A percentile compares a stretch with the other conserved stretches of the same genome.
phyloP scores from a whole-genome alignment of 257 asterid species.

The Anisodus acutangulus region DNA sequence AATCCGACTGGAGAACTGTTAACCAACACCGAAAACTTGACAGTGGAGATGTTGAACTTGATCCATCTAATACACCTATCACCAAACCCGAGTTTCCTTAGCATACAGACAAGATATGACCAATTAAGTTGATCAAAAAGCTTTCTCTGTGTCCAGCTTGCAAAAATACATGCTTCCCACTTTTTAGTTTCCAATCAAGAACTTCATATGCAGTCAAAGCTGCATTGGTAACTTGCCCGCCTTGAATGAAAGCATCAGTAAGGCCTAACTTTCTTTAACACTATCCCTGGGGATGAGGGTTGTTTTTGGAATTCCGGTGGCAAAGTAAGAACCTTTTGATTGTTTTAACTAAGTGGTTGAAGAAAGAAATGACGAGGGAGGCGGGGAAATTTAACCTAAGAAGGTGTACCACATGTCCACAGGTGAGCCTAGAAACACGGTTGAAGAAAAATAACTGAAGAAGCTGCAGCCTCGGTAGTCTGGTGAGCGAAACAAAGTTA shows the following conservation, averaged over 20 bases:
- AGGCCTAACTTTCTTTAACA: conserved; percentile 8
- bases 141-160: background rate
- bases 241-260: background rate
- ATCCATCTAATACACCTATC: background rate
- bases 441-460: conserved; percentile 13
- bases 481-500: background rate
- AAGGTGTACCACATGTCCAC: background rate
- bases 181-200: background rate
- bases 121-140: background rate
- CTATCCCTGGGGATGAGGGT: background rate
- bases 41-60: background rate
- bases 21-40: background rate
- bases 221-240: background rate
- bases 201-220: background rate
- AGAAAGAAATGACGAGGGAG: background rate
- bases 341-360: background rate
- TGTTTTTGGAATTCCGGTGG: background rate
- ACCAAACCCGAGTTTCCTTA: background rate
- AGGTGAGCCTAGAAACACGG: background rate
- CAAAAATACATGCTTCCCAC: background rate
- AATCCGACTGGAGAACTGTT: background rate
- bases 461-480: background rate
- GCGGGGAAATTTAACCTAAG: background rate
- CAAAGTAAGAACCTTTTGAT: background rate
- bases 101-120: background rate